Base-by-base conservation (phyloP, 1,284 basidiomycete genomes). In the Microbotryum lychnidis-dioicae region DNA sequence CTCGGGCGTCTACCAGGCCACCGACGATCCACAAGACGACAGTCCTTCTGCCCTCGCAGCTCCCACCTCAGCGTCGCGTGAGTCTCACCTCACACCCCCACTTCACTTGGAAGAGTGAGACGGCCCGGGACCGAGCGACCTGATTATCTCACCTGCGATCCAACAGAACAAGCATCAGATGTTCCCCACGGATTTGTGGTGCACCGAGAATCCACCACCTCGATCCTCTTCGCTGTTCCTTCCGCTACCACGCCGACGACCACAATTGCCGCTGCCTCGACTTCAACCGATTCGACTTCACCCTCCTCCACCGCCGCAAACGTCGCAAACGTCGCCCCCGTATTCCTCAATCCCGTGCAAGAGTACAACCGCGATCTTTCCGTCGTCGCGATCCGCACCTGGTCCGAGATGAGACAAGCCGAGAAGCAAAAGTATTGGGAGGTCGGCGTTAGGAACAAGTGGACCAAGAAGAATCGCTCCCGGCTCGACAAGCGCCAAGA, bases 321-420 rank as follows among this genome's bases (percentile, higher is more conserved):
- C 20, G 25, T 42, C 20, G 20, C 54, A 5, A 54, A 56, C 23
- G 45, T 58, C 69, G 63, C 66, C 0, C 60, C 74, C 14, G 77
- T 76, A n/a, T 99, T 99, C 77, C 79, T 98, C 62, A 99, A 99
- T 74, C 94, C 96, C 2, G 89, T 97, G 8, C 94, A 99, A 73
- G 91, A 99, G 76, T 99, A 97, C 80, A 99, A 99, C 77, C 82
- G 96, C 50, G 94, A 98, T 76, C 76, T 92, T 58, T 91, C 88
- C 67, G 86, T 96, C 44, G 87, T 92, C 8, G 87, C 87, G 65
- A 97, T 98, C 64, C 80, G 83, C 20, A 82, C 85, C 1, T 96
- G 91, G 90, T 84, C 85, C 63, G 85, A 92, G 69, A 79, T 85
- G 50, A 71, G 85, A 65, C 84, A 91, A 73, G 81, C 78, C 67